Evolutionary conservation across 1,139 yeast genomes (phyloP).

Genomic region (Taiozyma sp.): DNA sequence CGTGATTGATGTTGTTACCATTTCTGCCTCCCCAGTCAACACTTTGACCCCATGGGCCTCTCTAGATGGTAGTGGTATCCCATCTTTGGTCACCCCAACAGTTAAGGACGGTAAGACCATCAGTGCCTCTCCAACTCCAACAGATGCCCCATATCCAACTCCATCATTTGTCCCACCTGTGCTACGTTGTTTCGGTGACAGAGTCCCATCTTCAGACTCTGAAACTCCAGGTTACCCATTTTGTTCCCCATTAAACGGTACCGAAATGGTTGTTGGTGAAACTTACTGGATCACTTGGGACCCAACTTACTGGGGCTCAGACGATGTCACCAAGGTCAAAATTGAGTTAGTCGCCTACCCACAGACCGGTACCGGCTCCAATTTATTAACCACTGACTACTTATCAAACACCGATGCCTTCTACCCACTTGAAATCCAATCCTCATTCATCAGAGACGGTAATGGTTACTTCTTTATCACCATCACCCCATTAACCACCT

Average conservation of each 20-base stretch:
- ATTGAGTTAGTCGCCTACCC: constrained; percentile 28
- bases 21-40: constrained; percentile 32
- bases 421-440: constrained; percentile 29
- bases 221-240: constrained; percentile 30
- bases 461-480: constrained; percentile 32
- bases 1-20: constrained; percentile 34
- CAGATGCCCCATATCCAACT: constrained; percentile 26
- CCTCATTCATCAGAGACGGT: constrained; percentile 26
- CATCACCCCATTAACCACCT: constrained; percentile 32
- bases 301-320: constrained; percentile 34
- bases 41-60: constrained; percentile 32
- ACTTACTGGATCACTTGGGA: constrained; percentile 42
- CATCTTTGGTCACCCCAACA: constrained; percentile 32
- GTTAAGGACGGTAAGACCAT: constrained; percentile 26
- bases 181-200: constrained; percentile 33
- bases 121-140: constrained; percentile 33
- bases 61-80: constrained; percentile 34
- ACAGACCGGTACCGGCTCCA: constrained; percentile 26
- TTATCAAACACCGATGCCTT: constrained; percentile 32
- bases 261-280: constrained; percentile 37
- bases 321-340: constrained; percentile 29
- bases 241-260: constrained; percentile 33
- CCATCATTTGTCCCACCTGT: constrained; percentile 34
- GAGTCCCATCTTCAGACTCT: constrained; percentile 26
- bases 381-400: constrained; percentile 28